These are phyloP conservation scores for Phenoliferia sp. DNA, from an alignment of 1,284 basidiomycete species.

Conservation along the genomic window DNA sequence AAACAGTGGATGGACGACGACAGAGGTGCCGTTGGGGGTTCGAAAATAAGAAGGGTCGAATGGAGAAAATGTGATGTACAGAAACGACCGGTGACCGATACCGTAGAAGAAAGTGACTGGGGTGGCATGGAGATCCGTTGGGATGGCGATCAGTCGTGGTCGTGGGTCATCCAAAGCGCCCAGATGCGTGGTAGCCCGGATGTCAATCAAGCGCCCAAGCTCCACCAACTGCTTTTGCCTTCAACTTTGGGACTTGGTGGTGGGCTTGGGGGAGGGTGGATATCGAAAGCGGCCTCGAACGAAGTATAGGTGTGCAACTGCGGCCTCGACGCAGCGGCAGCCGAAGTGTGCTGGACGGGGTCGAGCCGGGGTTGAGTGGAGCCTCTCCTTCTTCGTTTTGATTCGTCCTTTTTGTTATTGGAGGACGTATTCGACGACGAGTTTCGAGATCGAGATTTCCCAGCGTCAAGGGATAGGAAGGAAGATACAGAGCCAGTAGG, in stretches of 20 bases:
- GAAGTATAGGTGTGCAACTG: conserved; percentile 6
- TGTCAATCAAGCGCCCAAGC: not conserved
- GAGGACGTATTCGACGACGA: not conserved
- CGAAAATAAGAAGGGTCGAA: no score
- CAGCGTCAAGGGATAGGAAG: not conserved
- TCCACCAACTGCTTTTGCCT: not conserved
- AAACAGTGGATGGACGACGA: no score
- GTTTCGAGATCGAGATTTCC: not conserved
- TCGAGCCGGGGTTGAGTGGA: not conserved
- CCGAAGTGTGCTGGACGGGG: no score
- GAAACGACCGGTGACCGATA: no score
- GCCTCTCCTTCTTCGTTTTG: not conserved
- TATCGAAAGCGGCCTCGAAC: conserved; percentile 3
- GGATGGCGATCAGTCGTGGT: no score
- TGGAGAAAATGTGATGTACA: no score
- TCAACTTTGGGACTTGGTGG: conserved; percentile 4
- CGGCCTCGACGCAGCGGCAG: not conserved
- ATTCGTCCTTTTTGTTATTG: no score
- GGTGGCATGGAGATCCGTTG: no score
- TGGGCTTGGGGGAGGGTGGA: conserved; percentile 3
- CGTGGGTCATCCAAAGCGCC: no score
- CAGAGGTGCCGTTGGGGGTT: no score
- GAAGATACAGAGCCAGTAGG: not conserved
- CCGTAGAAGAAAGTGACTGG: no score
- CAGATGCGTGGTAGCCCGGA: no score